Conservation (phyloP, 2,329 filamentous ascomycete species). For the Sporothrix dimorphospora region DNA sequence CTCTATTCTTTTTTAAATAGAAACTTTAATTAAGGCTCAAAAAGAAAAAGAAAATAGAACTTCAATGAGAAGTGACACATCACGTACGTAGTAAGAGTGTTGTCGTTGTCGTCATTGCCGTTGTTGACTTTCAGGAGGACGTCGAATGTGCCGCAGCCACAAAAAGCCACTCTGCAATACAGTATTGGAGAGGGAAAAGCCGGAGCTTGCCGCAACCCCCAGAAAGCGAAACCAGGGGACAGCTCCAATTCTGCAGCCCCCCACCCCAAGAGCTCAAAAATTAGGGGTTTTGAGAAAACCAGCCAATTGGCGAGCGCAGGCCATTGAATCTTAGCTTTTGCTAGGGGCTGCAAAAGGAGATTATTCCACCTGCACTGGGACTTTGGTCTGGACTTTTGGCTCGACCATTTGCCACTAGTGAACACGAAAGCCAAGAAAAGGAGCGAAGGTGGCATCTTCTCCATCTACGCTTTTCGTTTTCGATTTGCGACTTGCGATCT, state of each 20-base stretch:
- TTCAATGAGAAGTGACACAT: not conserved
- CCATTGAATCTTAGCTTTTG: no score
- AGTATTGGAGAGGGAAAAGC: not conserved
- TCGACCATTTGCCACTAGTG: not conserved
- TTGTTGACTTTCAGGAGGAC: not conserved
- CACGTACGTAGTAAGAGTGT: not conserved
- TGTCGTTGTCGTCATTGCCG: not conserved
- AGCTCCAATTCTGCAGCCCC: slow-evolving; percentile 1
- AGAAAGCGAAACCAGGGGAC: not conserved
- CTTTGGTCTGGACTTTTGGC: no score
- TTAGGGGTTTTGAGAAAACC: not conserved
- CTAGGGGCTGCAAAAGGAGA: not conserved
- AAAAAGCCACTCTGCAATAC: not conserved
- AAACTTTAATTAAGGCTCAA: no score
- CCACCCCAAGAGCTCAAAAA: not conserved
- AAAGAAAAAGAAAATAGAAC: not conserved
- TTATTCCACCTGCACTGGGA: not conserved
- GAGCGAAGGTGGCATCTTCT: slow-evolving; percentile 23
- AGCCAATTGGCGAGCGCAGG: not conserved
- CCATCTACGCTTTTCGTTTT: not conserved
- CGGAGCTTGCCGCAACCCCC: not conserved
- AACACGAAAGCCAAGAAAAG: slow-evolving; percentile 16
- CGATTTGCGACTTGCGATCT: no score
- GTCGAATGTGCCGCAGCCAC: no score
- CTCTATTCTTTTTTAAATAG: no score